Conservation (phyloP, 345 rosid genomes). For the Aquilaria sinensis region DNA sequence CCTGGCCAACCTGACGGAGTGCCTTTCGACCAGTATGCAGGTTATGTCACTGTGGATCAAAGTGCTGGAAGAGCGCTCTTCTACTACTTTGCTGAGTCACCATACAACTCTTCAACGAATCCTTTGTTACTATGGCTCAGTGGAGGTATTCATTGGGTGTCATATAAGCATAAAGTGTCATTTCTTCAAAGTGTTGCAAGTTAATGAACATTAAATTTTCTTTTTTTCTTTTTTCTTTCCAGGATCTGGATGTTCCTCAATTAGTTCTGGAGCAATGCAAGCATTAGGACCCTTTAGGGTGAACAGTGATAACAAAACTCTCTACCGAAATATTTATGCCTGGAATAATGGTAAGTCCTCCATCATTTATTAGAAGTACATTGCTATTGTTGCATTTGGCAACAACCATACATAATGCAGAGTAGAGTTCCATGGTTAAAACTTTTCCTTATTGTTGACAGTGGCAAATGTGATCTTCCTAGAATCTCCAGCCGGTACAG, state of each 20-base stretch:
- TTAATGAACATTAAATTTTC: too few species aligned
- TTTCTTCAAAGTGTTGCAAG: too few species aligned
- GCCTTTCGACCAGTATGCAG: constrained; percentile 18
- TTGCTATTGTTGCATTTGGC: neutral
- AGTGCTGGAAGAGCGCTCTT: constrained; percentile 6
- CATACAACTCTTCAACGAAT: constrained; percentile 10
- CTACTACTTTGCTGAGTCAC: constrained; percentile 16
- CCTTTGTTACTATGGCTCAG: constrained; percentile 15
- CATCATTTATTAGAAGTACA: neutral
- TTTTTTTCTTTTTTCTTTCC: neutral
- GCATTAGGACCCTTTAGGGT: constrained; percentile 39
- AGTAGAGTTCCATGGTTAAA: too few species aligned
- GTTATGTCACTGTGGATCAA: constrained; percentile 18
- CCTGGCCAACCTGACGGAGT: constrained; percentile 19
- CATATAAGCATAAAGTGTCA: neutral
- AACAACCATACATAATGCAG: neutral
- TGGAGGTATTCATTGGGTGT: constrained; percentile 8
- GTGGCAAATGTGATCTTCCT: constrained; percentile 35
- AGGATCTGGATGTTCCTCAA: constrained; percentile 51
- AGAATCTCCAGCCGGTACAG: constrained; percentile 41
- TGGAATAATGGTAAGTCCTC: constrained; percentile 28
- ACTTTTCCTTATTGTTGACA: constrained; percentile 4
- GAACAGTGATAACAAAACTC: constrained; percentile 24
- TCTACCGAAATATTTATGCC: constrained; percentile 23
- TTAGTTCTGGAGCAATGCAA: constrained; percentile 35